phyloP scores from a whole-genome alignment of 2,329 filamentous ascomycete species.

The Monilinia laxa region DNA sequence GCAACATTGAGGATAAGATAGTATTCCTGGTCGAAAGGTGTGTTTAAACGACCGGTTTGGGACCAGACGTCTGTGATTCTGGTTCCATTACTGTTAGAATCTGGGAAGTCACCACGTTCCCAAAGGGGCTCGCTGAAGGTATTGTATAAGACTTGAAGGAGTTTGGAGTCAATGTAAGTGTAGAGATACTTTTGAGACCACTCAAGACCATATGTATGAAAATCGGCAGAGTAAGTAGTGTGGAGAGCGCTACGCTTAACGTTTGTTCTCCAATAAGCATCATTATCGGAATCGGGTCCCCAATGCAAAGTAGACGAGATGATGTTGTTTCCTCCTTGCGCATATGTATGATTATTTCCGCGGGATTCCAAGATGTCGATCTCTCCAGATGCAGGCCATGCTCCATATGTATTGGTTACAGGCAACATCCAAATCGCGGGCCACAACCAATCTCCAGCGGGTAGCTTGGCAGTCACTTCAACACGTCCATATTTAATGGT shows the following conservation, averaged over 20 bases:
- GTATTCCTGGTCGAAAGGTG: constrained; percentile 74
- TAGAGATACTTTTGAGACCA: constrained; percentile 89
- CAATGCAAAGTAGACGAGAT: constrained; percentile 78
- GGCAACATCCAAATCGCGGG: constrained; percentile 92
- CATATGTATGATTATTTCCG: constrained; percentile 77
- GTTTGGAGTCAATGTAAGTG: constrained; percentile 77
- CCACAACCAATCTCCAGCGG: constrained; percentile 83
- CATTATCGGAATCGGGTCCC: constrained; percentile 69
- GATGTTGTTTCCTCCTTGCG: constrained; percentile 77
- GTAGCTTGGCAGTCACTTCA: constrained; percentile 75
- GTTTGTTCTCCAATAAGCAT: constrained; percentile 83
- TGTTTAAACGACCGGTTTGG: constrained; percentile 57
- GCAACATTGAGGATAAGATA: constrained; percentile 75
- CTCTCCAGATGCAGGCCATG: constrained; percentile 78
- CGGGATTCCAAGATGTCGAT: constrained; percentile 81
- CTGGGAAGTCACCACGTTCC: constrained; percentile 66
- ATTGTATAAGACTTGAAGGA: constrained; percentile 77
- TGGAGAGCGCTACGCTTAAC: constrained; percentile 73
- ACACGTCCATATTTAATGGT: constrained; percentile 78
- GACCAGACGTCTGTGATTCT: constrained; percentile 63
- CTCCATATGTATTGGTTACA: constrained; percentile 66
- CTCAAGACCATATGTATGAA: constrained; percentile 78
- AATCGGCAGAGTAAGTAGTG: constrained; percentile 66
- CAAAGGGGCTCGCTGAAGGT: constrained; percentile 70
- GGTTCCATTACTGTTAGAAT: constrained; percentile 63